Percentiles rank a stretch among this genome's conserved stretches.
Evolutionary conservation across 257 asterid genomes (phyloP).

Genomic region (Solanum corneliomulleri): DNA sequence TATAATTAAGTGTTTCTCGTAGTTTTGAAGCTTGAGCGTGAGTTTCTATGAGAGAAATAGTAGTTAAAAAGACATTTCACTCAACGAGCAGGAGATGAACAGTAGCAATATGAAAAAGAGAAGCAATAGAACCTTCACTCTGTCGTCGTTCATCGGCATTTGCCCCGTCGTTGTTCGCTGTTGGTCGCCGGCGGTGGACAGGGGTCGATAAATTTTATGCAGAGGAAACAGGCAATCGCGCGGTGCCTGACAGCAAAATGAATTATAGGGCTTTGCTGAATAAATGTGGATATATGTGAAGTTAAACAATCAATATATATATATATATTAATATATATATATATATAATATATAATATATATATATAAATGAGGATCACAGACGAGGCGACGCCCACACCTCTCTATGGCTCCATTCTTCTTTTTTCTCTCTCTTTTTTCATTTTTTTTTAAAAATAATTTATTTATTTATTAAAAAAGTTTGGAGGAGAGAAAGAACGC

Average conservation of each 20-base stretch:
- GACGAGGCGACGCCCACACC: too few relatives aligned
- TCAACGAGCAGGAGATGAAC: not conserved
- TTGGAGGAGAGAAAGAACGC: too few relatives aligned
- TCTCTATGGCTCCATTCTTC: too few relatives aligned
- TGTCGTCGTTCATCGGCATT: not conserved
- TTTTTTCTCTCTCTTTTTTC: too few relatives aligned
- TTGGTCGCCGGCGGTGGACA: too few relatives aligned
- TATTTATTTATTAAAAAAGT: too few relatives aligned
- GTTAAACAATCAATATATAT: too few relatives aligned
- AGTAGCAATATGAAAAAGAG: not conserved
- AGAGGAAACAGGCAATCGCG: not conserved
- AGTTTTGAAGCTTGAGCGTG: not conserved
- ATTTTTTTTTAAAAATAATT: too few relatives aligned
- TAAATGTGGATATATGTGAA: not conserved
- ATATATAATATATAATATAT: too few relatives aligned
- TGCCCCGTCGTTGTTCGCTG: not conserved
- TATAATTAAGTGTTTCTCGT: not conserved
- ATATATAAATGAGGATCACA: too few relatives aligned
- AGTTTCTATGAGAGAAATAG: not conserved
- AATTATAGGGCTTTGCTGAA: not conserved
- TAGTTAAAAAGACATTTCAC: not conserved
- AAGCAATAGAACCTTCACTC: not conserved
- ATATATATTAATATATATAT: too few relatives aligned
- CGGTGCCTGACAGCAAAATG: not conserved
- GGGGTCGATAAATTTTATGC: not conserved